Evolutionary conservation across 345 rosid species (phyloP), one percentile per base, ranked within the genome.

Genomic region (Anastatica hierochuntica): DNA sequence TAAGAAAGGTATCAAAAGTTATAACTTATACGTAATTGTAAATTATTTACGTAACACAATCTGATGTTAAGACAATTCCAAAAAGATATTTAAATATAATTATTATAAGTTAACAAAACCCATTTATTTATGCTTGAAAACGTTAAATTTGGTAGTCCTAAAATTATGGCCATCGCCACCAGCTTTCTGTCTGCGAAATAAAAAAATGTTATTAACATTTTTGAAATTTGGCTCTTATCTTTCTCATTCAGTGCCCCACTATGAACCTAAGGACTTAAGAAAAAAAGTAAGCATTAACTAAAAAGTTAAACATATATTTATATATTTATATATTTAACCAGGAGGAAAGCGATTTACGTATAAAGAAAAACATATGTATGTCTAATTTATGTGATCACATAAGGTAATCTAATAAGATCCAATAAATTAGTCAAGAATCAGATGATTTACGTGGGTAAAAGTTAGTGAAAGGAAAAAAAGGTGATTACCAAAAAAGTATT

Each of bases 221-320:
- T 52, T 21, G 53, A 58, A 58, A 58, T 7, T 42, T 58, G 70
- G 71, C 60, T 58, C 63, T 64, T 17, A 29, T 50, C 48, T 50
- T 43, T 66, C 34, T 12, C 14, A 36, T 51, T 58, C 43, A 58
- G 34, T 66, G 71, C 38, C 71, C 71, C 65, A 51, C 60, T 52
- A 44, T 50, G 37, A 58, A 51, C 60, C 65, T 66, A 66, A 66
- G 45, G 65, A 58, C 23, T 60, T 2, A 59, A 66, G 37, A 37
- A 36, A 42, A 66, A 66, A 66, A 66, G 60, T 37, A 66, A 44
- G 23, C 60, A 51, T 59, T 34, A 66, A 45, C 54, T 51, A 50
- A 51, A 36, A n/a, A n/a, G n/a, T n/a, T n/a, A n/a, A 50, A 9
- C 10, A 49, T 34, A 57, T 29, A 58, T 43, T 31, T 9, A 51